A percentile compares a stretch with the other conserved stretches of the same genome.
Evolutionary conservation across 2,329 filamentous ascomycete species (phyloP).

Genomic region (Alternaria angustiovoidea): DNA sequence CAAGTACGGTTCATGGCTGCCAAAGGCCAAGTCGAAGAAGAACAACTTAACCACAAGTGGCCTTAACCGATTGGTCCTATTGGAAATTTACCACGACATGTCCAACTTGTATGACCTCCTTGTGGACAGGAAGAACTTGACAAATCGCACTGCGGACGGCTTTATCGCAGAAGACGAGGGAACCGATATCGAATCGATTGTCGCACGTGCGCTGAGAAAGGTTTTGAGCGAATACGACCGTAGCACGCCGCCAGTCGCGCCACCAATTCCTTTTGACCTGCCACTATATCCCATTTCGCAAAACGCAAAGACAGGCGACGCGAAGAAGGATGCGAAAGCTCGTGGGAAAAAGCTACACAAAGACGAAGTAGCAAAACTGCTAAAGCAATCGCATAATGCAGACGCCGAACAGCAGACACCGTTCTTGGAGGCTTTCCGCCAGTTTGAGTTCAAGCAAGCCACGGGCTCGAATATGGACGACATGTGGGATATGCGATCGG

Average conservation of each 20-base stretch:
- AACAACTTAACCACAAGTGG: constrained; percentile 87
- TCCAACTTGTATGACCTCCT: constrained; percentile 87
- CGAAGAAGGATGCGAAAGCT: constrained; percentile 78
- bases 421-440: constrained; percentile 74
- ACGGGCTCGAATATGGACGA: constrained; percentile 71
- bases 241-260: constrained; percentile 86
- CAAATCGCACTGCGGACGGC: constrained; percentile 79
- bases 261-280: constrained; percentile 88
- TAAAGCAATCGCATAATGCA: constrained; percentile 83
- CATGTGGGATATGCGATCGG: constrained; percentile 73
- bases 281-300: constrained; percentile 78
- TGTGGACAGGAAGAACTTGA: constrained; percentile 80
- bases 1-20: constrained; percentile 81
- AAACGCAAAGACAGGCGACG: constrained; percentile 69
- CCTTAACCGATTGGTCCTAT: constrained; percentile 82
- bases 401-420: constrained; percentile 69
- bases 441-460: constrained; percentile 74
- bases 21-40: constrained; percentile 90
- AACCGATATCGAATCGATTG: constrained; percentile 64
- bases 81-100: constrained; percentile 84
- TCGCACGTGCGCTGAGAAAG: constrained; percentile 73
- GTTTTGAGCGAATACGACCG: constrained; percentile 89
- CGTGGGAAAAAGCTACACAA: constrained; percentile 76
- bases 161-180: constrained; percentile 64
- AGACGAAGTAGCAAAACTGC: constrained; percentile 76